These are phyloP conservation scores for Neurospora tetraspora DNA, from an alignment of 495 filamentous ascomycete species.

Conservation along the genomic window DNA sequence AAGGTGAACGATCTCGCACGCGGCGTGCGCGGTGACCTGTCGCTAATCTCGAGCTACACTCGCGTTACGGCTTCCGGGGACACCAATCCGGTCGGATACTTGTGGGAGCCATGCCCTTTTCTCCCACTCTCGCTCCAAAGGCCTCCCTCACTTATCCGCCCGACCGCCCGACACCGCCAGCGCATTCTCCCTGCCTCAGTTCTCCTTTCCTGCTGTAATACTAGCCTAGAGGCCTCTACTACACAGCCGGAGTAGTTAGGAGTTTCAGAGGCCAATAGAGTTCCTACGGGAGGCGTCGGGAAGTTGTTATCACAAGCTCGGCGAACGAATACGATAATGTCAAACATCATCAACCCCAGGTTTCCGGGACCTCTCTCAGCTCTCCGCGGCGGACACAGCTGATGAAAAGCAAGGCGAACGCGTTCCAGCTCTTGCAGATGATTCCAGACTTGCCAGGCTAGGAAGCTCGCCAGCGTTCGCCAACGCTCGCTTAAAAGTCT, in stretches of 20 bases:
- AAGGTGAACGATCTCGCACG: not conserved
- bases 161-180: not conserved
- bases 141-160: not conserved
- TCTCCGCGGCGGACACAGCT: not conserved
- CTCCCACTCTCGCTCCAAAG: not conserved
- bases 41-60: not conserved
- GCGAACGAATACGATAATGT: not conserved
- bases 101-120: not conserved
- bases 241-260: not conserved
- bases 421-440: not conserved
- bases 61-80: not conserved
- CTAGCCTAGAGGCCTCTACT: not conserved
- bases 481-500: not conserved
- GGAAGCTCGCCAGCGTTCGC: not conserved
- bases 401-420: not conserved
- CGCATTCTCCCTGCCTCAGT: not conserved
- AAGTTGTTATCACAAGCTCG: not conserved
- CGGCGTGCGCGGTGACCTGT: not conserved
- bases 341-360: not conserved
- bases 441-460: not conserved
- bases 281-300: not conserved
- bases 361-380: not conserved
- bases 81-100: not conserved
- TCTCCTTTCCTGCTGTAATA: not conserved
- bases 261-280: not conserved